Evolutionary conservation across 2,329 filamentous ascomycete genomes (phyloP).

Genomic region (Fusarium veterinarium): DNA sequence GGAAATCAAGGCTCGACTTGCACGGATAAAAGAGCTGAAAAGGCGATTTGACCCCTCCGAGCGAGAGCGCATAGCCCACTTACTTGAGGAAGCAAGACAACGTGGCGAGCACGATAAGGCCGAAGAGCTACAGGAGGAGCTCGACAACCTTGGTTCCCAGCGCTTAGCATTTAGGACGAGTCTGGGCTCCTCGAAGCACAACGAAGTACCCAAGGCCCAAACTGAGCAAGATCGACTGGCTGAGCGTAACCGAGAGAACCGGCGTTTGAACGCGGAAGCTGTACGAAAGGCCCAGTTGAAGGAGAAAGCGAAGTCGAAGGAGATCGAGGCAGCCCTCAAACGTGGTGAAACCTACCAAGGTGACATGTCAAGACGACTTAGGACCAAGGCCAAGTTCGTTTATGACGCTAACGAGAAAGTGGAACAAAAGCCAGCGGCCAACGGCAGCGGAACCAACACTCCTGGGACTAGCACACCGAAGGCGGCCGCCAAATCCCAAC

Average conservation of each 20-base stretch:
- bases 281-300: slow-evolving; percentile 91
- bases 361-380: slow-evolving; percentile 71
- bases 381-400: slow-evolving; percentile 75
- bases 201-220: slow-evolving; percentile 58
- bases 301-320: slow-evolving; percentile 74
- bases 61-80: slow-evolving; percentile 73
- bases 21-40: slow-evolving; percentile 75
- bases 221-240: slow-evolving; percentile 85
- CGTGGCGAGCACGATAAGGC: slow-evolving; percentile 70
- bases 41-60: slow-evolving; percentile 74
- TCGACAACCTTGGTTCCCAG: slow-evolving; percentile 72
- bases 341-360: slow-evolving; percentile 71
- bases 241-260: slow-evolving; percentile 85
- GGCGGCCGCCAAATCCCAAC: slow-evolving; percentile 53
- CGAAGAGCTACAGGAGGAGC: slow-evolving; percentile 67
- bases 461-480: slow-evolving; percentile 66
- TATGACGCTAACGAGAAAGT: slow-evolving; percentile 68
- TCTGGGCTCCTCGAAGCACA: slow-evolving; percentile 65
- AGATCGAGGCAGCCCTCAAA: slow-evolving; percentile 69
- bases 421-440: slow-evolving; percentile 62
- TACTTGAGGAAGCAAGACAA: slow-evolving; percentile 74
- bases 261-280: slow-evolving; percentile 84
- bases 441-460: slow-evolving; percentile 62
- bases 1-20: slow-evolving; percentile 83
- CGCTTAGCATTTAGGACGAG: slow-evolving; percentile 80